Evolutionary conservation across 768 basidiomycete species (phyloP).

Genomic region (Udeniomyces megalosporus): DNA sequence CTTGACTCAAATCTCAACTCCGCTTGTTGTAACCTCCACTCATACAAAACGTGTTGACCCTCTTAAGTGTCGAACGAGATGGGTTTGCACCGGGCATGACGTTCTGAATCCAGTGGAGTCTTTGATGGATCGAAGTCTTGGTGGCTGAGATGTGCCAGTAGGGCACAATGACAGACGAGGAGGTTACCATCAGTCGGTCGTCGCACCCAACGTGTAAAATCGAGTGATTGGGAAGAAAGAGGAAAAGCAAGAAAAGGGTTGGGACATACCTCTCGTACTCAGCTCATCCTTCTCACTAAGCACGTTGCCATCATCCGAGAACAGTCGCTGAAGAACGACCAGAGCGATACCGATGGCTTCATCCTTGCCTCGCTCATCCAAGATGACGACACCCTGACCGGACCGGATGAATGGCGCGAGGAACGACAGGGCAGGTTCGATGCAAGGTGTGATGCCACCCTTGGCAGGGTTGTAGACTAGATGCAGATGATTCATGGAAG

Average conservation of each 20-base stretch:
- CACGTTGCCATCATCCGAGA: conserved; percentile 38
- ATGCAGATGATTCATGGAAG: background rate
- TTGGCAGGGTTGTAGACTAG: background rate
- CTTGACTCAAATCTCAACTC: no score
- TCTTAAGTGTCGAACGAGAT: conserved; percentile 59
- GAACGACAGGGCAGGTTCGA: conserved; percentile 40
- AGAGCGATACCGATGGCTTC: conserved; percentile 48
- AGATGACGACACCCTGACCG: conserved; percentile 35
- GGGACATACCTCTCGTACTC: background rate
- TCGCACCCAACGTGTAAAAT: no score
- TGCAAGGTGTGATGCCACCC: conserved; percentile 19
- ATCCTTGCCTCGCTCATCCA: no score
- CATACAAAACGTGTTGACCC: conserved; percentile 59
- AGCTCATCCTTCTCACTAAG: background rate
- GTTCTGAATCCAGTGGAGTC: conserved; percentile 74
- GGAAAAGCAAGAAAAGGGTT: background rate
- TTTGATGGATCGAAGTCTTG: conserved; percentile 51
- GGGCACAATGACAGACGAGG: no score
- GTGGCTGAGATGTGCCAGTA: conserved; percentile 27
- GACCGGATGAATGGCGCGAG: conserved; percentile 32
- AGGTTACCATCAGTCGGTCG: no score
- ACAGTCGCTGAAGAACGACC: conserved; percentile 43
- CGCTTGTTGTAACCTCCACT: conserved; percentile 16
- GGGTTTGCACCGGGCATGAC: conserved; percentile 58
- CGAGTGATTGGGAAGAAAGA: no score